phyloP scores from a whole-genome alignment of 2,329 filamentous ascomycete species.

The Talaromyces sp. region DNA sequence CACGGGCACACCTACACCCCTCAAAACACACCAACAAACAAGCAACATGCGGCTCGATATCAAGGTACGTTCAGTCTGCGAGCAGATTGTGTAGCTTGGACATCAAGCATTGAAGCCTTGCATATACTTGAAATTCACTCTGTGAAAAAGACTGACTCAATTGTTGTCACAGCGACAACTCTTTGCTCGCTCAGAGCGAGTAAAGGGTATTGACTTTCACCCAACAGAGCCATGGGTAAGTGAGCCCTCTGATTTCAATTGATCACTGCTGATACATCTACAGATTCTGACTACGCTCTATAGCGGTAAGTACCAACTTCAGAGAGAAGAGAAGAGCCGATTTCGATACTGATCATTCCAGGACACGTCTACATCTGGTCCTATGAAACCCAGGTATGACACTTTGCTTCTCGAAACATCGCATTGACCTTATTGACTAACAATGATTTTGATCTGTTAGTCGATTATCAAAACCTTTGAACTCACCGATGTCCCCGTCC shows the following conservation, averaged over 20 bases:
- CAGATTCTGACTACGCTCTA: constrained; percentile 86
- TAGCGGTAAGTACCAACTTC: constrained; percentile 62
- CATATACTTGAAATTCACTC: not conserved
- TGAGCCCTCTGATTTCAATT: constrained; percentile 15
- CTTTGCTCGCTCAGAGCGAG: constrained; percentile 87
- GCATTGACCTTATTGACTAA: not conserved
- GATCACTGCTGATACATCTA: constrained; percentile 24
- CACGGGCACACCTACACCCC: constrained; percentile 16
- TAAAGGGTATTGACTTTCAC: constrained; percentile 97
- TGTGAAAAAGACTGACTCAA: constrained; percentile 34
- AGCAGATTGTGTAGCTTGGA: not conserved
- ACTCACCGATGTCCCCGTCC: constrained; percentile 94
- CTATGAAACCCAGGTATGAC: constrained; percentile 74
- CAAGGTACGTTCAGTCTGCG: constrained; percentile 45
- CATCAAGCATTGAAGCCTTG: not conserved
- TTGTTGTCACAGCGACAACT: constrained; percentile 63
- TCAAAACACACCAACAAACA: constrained; percentile 17
- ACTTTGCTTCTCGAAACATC: not conserved
- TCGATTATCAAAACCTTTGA: constrained; percentile 98
- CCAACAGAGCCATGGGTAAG: constrained; percentile 90
- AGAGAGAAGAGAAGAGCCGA: constrained; percentile 5
- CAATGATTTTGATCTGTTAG: constrained; percentile 30
- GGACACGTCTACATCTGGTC: constrained; percentile 99
- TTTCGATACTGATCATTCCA: constrained; percentile 37
- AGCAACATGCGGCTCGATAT: constrained; percentile 56